Conservation (phyloP, 805 yeast species). For the Zygosaccharomyces pseudorouxii region DNA sequence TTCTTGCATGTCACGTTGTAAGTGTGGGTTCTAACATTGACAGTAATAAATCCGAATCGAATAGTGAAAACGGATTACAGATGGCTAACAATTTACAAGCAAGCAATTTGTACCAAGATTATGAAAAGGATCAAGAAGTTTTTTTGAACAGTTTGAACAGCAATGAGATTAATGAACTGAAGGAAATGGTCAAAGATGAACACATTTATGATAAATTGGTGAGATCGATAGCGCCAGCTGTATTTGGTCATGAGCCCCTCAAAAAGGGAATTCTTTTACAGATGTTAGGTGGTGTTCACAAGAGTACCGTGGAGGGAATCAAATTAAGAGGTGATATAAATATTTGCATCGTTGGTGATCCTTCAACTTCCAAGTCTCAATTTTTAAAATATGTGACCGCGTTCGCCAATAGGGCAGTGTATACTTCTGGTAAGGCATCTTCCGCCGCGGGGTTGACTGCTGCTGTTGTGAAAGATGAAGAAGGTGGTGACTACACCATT, state of each 20-base stretch:
- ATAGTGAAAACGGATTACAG: slow-evolving; percentile 20
- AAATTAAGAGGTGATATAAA: slow-evolving; percentile 94
- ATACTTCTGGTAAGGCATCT: slow-evolving; percentile 97
- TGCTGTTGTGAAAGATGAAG: slow-evolving; percentile 95
- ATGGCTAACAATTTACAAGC: slow-evolving; percentile 28
- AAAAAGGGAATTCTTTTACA: slow-evolving; percentile 89
- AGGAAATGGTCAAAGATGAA: slow-evolving; percentile 85
- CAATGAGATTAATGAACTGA: slow-evolving; percentile 77
- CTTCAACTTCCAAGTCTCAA: slow-evolving; percentile 95
- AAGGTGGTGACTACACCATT: slow-evolving; percentile 92
- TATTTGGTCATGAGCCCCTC: slow-evolving; percentile 90
- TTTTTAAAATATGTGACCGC: slow-evolving; percentile 88
- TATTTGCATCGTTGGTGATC: slow-evolving; percentile 95
- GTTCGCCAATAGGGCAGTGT: slow-evolving; percentile 89
- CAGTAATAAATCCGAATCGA: slow-evolving; percentile 10
- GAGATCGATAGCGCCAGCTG: slow-evolving; percentile 89
- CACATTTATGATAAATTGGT: slow-evolving; percentile 81
- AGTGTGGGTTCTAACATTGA: slow-evolving; percentile 43
- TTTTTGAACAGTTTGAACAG: slow-evolving; percentile 74
- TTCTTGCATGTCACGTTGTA: slow-evolving; percentile 84
- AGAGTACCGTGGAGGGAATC: slow-evolving; percentile 88
- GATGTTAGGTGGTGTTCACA: slow-evolving; percentile 92
- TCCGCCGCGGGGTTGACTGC: slow-evolving; percentile 99
- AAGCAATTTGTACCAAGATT: slow-evolving; percentile 35
- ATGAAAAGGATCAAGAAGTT: slow-evolving; percentile 71